These are phyloP conservation scores for Annona squamosa DNA, from an alignment of 164 flowering plant species.

Conservation along the genomic window DNA sequence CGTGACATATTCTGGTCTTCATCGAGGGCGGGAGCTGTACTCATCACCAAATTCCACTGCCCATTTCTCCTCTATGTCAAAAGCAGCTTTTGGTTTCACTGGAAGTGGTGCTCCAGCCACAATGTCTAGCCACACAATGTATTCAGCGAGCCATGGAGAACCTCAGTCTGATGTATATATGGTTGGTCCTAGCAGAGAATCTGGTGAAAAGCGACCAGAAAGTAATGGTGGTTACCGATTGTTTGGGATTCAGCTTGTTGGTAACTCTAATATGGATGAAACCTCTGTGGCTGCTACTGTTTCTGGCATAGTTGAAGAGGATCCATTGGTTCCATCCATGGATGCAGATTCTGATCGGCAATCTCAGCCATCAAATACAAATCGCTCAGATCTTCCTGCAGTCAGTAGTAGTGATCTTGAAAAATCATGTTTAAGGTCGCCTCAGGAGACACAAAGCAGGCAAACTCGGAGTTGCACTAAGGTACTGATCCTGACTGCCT, in stretches of 20 bases:
- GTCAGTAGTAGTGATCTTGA: conserved; percentile 70
- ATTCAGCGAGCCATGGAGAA: conserved; percentile 44
- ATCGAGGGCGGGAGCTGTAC: conserved; percentile 44
- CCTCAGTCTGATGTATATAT: conserved; percentile 38
- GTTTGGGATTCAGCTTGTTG: conserved; percentile 77
- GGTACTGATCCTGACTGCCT: conserved; percentile 28
- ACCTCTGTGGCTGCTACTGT: conserved; percentile 20
- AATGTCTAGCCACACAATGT: conserved; percentile 35
- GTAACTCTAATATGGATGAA: conserved; percentile 41
- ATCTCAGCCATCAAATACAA: conserved; percentile 57
- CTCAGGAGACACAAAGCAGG: conserved; percentile 62
- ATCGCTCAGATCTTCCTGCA: conserved; percentile 52
- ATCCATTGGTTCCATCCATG: conserved; percentile 33
- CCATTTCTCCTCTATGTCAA: conserved; percentile 33
- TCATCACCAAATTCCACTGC: conserved; percentile 36
- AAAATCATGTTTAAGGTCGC: conserved; percentile 55
- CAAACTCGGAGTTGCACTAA: conserved; percentile 84
- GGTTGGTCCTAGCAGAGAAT: conserved; percentile 30
- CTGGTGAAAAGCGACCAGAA: conserved; percentile 49
- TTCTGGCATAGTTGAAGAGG: conserved; percentile 33
- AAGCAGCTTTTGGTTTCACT: conserved; percentile 27
- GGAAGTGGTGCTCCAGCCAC: conserved; percentile 34
- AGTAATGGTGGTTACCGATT: conserved; percentile 55
- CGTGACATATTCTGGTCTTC: conserved; percentile 43
- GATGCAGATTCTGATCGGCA: conserved; percentile 55